phyloP scores from a whole-genome alignment of 352 stramenopile species.

The Pythium folliculosum region DNA sequence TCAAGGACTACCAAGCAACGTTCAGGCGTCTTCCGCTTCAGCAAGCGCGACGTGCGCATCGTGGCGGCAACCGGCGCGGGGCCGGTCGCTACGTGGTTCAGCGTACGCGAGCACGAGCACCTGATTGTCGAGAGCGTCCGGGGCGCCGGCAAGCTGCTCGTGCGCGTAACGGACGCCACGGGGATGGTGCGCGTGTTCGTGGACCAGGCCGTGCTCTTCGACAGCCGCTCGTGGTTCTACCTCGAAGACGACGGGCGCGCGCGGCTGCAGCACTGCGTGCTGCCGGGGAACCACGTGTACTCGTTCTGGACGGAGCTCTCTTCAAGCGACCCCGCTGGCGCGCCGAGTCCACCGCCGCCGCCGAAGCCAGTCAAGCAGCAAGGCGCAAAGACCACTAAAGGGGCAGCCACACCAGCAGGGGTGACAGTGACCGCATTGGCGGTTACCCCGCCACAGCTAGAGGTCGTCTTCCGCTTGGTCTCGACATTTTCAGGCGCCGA shows the following conservation, averaged over 20 bases:
- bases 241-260: slow-evolving; percentile 39
- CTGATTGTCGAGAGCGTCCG: slow-evolving; percentile 55
- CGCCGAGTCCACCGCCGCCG: slow-evolving; percentile 1
- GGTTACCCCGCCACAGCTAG: slow-evolving; percentile 1
- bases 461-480: slow-evolving; percentile 33
- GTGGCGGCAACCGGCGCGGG: slow-evolving; percentile 19
- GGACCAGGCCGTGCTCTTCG: slow-evolving; percentile 61
- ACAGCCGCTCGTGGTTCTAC: slow-evolving; percentile 72
- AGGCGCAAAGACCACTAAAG: not conserved
- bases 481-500: slow-evolving; percentile 23
- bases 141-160: slow-evolving; percentile 54
- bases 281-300: slow-evolving; percentile 64
- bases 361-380: not conserved
- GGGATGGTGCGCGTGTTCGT: slow-evolving; percentile 54
- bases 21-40: slow-evolving; percentile 33
- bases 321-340: not conserved
- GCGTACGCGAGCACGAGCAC: slow-evolving; percentile 52
- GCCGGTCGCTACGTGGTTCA: slow-evolving; percentile 17
- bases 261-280: slow-evolving; percentile 41
- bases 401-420: not conserved
- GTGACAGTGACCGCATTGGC: not conserved
- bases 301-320: slow-evolving; percentile 74
- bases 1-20: too few species aligned
- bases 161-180: slow-evolving; percentile 57
- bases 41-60: slow-evolving; percentile 35